These are phyloP conservation scores for Teratosphaeriaceae sp. DNA, from an alignment of 2,329 filamentous ascomycete species.

Conservation along the genomic window DNA sequence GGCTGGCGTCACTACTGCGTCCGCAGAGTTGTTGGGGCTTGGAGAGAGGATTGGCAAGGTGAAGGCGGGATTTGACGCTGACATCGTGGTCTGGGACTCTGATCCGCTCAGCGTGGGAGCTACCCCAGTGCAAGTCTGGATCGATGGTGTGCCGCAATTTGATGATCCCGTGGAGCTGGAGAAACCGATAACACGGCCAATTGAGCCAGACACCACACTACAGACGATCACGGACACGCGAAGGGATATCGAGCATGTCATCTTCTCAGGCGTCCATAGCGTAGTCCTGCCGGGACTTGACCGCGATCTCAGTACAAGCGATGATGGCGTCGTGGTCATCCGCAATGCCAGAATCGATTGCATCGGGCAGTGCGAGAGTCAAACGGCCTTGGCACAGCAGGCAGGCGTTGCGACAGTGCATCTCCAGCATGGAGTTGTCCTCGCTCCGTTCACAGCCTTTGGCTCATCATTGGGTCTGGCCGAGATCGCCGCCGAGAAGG, in stretches of 20 bases:
- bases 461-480: slow-evolving; percentile 56
- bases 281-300: slow-evolving; percentile 42
- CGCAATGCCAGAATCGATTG: slow-evolving; percentile 50
- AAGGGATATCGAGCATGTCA: slow-evolving; percentile 30
- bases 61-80: slow-evolving; percentile 35
- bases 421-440: slow-evolving; percentile 55
- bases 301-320: background rate
- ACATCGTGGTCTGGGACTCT: slow-evolving; percentile 39
- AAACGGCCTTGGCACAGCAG: slow-evolving; percentile 35
- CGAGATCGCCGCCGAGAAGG: slow-evolving; percentile 53
- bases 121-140: slow-evolving; percentile 36
- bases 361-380: slow-evolving; percentile 45
- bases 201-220: slow-evolving; percentile 37
- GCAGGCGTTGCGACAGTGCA: slow-evolving; percentile 36
- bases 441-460: slow-evolving; percentile 54
- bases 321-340: slow-evolving; percentile 36
- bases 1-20: slow-evolving; percentile 33
- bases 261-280: slow-evolving; percentile 53
- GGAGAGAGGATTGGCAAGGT: slow-evolving; percentile 36
- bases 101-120: slow-evolving; percentile 36
- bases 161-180: slow-evolving; percentile 44
- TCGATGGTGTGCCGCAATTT: slow-evolving; percentile 45
- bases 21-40: slow-evolving; percentile 35
- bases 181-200: slow-evolving; percentile 41
- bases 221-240: slow-evolving; percentile 33